Base-by-base conservation (phyloP, 2,329 filamentous ascomycete species). In the Penicillium sp. region DNA sequence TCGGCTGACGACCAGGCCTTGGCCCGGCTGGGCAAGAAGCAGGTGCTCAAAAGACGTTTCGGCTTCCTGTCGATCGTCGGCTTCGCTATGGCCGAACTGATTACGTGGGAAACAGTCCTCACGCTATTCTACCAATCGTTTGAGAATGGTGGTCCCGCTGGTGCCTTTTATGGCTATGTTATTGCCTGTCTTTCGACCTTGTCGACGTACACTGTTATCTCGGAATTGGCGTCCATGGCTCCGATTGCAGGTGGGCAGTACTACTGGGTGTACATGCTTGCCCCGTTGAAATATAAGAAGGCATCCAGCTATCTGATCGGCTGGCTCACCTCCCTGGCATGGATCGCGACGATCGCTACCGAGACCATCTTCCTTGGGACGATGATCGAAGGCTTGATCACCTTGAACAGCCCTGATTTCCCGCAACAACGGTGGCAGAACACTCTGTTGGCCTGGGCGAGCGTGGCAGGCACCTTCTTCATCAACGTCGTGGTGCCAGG, bases 131-230 rank as follows among this genome's bases (percentile, higher is more conserved):
- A 60, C 47, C 66, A 77, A 53, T 68, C 71, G 1, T 69, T 74
- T 40, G 62, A 72, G 22, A 78, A 77, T 61, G 75, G 76, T 14
- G 76, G 76, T 4, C 75, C 78, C 11, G 72, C 76, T 1, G 78
- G 79, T 4, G 65, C 79, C 6, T 63, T 81, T 9, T 81, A 79
- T 56, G 77, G 78, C 43, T 82, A 76, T 64, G 71, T 81, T 28
- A 74, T 81, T 42, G 75, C 78, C 16, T 81, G 77, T 76, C 60
- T 68, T 16, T 76, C 74, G 1, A 81, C 76, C 0, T 58, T 82
- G 48, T 76, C 70, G 0, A 70, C 75, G 4, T 79, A 78, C 55
- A 74, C 72, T 0, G 74, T 76, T 14, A 73, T 79, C 40, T 74
- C 72, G 1, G 77, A 80, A 54, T 59, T 78, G 31, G 75, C 72